These are phyloP conservation scores for Zalaria obscura DNA, from an alignment of 2,329 filamentous ascomycete genomes.

Conservation along the genomic window DNA sequence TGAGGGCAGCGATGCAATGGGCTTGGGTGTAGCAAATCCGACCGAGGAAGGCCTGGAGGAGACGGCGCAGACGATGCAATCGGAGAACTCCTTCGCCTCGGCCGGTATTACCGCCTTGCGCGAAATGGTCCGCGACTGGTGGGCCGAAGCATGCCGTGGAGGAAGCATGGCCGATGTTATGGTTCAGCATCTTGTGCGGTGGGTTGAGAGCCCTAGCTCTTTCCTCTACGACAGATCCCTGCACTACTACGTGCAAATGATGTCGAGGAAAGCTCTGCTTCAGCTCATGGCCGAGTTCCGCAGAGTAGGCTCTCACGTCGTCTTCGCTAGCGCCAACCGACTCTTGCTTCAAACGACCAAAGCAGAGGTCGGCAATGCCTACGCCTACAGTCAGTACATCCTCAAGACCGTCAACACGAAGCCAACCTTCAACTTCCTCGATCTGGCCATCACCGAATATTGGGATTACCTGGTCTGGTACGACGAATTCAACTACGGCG, in stretches of 20 bases:
- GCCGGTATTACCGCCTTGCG: slow-evolving; percentile 80
- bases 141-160: slow-evolving; percentile 57
- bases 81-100: slow-evolving; percentile 84
- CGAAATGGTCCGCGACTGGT: slow-evolving; percentile 99
- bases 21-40: slow-evolving; percentile 63
- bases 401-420: slow-evolving; percentile 94
- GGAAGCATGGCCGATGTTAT: slow-evolving; percentile 96
- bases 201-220: slow-evolving; percentile 87
- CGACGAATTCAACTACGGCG: slow-evolving; percentile 97
- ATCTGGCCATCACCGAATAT: slow-evolving; percentile 94
- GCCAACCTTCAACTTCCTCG: slow-evolving; percentile 91
- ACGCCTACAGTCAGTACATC: slow-evolving; percentile 93
- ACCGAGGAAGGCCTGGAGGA: slow-evolving; percentile 45
- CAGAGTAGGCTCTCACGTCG: slow-evolving; percentile 82
- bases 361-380: slow-evolving; percentile 90
- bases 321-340: slow-evolving; percentile 86
- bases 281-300: slow-evolving; percentile 96
- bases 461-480: slow-evolving; percentile 99
- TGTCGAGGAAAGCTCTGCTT: slow-evolving; percentile 93
- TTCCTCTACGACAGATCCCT: slow-evolving; percentile 90
- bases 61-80: slow-evolving; percentile 47
- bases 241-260: slow-evolving; percentile 96
- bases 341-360: slow-evolving; percentile 92
- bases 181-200: slow-evolving; percentile 91
- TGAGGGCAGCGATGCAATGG: slow-evolving; percentile 74